Evolutionary conservation across 495 filamentous ascomycete genomes (phyloP), one percentile per base, ranked within the genome.

Genomic region (Trichoderma orchidacearum): DNA sequence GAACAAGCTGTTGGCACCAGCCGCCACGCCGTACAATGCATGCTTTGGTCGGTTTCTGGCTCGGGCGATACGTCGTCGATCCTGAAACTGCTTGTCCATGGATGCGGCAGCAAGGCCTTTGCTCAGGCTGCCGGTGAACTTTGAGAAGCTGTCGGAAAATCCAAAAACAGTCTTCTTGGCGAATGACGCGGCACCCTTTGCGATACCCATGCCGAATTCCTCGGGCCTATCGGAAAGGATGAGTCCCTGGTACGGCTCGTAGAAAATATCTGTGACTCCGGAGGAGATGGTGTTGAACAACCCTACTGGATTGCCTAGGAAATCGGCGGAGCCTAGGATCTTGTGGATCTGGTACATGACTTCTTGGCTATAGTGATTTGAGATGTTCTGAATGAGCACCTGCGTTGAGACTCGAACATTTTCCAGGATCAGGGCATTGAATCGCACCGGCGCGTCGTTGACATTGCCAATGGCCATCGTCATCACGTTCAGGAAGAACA

Each of bases 381-480:
- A 85, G 50, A 98, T 80, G 64, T 91, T 94, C 64, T 83, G 83
- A 25, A 87, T 80, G 28, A 98, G 77, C 13, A 93, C 80, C 6
- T 86, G 84, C 13, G 90, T 79, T 1, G 94, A 95, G 31, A 96
- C 87, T 30, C 93, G 86, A 27, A 90, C 90, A 63, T 98, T 98
- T 68, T 97, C 93, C 11, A 98, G 73, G 79, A 98, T 88, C 30
- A 98, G 72, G 12, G 93, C 88, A 61, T 96, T 97, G 58, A 97
- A 80, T 41, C 90, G 82, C 27, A 98, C 80, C 0, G 93, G 93
- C 15, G 93, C 93, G 68, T 98, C 93, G 63, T 97, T 98, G 75
- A 98, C 85, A 64, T 98, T 98, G 54, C 93, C 93, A 62, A 98
- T 89, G 11, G 93, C 95, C 93, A 98, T 98, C 18, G 93, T 96